phyloP scores from a whole-genome alignment of 805 yeast genomes.

The Naumovozyma castellii region DNA sequence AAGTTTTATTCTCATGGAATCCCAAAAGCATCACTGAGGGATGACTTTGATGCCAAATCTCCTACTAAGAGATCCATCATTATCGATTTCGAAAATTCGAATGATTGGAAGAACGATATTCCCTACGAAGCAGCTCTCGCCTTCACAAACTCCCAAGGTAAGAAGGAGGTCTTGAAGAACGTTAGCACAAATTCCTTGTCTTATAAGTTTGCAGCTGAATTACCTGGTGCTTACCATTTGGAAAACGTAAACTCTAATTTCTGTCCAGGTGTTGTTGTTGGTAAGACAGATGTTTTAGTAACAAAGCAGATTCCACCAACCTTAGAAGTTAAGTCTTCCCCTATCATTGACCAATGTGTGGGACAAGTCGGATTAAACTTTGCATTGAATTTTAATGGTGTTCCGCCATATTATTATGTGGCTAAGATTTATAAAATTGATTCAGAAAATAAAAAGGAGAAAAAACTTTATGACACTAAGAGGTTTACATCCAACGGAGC shows the following conservation, averaged over 20 bases:
- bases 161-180: constrained; percentile 13
- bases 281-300: constrained; percentile 44
- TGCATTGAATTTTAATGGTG: constrained; percentile 59
- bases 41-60: constrained; percentile 29
- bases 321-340: constrained; percentile 32
- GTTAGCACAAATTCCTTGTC: constrained; percentile 21
- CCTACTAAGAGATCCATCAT: constrained; percentile 33
- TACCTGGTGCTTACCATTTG: constrained; percentile 61
- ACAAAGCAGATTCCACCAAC: constrained; percentile 50
- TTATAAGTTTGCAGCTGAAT: constrained; percentile 33
- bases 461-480: constrained; percentile 31
- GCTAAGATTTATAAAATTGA: constrained; percentile 48
- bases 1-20: constrained; percentile 45
- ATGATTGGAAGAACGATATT: constrained; percentile 19
- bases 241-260: constrained; percentile 43
- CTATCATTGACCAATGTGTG: constrained; percentile 78
- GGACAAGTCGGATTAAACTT: constrained; percentile 84
- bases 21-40: constrained; percentile 42
- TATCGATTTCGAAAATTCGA: constrained; percentile 24
- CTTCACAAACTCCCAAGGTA: constrained; percentile 24
- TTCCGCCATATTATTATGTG: constrained; percentile 68
- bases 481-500: constrained; percentile 33
- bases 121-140: constrained; percentile 32
- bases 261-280: constrained; percentile 60
- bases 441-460: constrained; percentile 18